Conservation (phyloP, 2,329 filamentous ascomycete species). For the Colletotrichum agaves region DNA sequence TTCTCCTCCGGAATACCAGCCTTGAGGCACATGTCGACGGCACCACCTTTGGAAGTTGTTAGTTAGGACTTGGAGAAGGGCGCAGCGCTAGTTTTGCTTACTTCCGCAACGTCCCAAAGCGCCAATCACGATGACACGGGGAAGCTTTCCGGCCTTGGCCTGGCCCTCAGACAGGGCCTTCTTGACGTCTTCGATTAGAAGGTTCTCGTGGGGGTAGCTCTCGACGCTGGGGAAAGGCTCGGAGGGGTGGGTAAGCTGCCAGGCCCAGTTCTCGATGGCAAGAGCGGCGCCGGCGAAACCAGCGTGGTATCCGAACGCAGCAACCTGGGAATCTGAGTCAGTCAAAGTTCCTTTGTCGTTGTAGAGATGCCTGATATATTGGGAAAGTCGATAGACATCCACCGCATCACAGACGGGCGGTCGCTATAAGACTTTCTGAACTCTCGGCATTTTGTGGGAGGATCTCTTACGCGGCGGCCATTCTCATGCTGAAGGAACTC, state of each 20-base stretch:
- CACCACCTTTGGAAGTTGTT: constrained; percentile 59
- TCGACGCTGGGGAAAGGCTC: constrained; percentile 74
- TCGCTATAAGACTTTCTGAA: no score
- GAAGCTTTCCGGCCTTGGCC: constrained; percentile 73
- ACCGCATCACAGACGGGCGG: no score
- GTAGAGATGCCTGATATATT: no score
- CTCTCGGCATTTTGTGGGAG: no score
- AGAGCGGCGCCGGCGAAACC: constrained; percentile 81
- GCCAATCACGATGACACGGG: constrained; percentile 85
- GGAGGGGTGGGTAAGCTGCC: constrained; percentile 78
- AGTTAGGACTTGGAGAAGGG: no score
- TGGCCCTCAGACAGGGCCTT: constrained; percentile 73
- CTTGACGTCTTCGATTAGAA: constrained; percentile 80
- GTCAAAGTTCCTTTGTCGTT: no score
- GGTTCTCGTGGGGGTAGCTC: constrained; percentile 78
- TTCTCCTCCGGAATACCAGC: constrained; percentile 77
- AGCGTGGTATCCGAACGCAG: constrained; percentile 77
- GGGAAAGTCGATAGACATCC: no score
- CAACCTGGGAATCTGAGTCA: constrained; percentile 50
- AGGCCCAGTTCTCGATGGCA: constrained; percentile 83
- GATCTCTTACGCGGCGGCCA: constrained; percentile 64
- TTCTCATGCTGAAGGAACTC: constrained; percentile 82
- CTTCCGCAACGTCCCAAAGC: constrained; percentile 85
- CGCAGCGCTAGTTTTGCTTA: no score
- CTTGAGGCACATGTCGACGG: constrained; percentile 81